phyloP scores from a whole-genome alignment of 2,329 filamentous ascomycete species.

The Fusarium nematophilum region DNA sequence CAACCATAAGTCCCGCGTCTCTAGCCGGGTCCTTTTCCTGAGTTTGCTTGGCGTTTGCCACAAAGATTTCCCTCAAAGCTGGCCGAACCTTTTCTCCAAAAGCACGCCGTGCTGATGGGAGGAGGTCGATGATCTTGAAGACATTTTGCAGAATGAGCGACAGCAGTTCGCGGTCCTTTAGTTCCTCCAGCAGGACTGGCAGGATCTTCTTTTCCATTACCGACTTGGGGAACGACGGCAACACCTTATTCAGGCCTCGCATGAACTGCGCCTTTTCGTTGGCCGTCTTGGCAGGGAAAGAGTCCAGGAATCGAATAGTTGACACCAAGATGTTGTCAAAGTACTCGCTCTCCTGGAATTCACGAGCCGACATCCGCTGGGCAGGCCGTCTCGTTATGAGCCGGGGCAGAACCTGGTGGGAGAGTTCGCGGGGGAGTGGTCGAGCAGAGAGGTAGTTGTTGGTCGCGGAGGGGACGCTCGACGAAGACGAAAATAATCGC shows the following conservation, averaged over 20 bases:
- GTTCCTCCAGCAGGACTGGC: constrained; percentile 88
- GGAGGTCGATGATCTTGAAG: constrained; percentile 85
- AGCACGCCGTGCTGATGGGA: constrained; percentile 80
- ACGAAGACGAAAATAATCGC: constrained; percentile 81
- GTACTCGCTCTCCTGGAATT: constrained; percentile 95
- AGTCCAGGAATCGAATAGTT: constrained; percentile 93
- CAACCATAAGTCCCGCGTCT: constrained; percentile 90
- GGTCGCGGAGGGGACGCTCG: constrained; percentile 78
- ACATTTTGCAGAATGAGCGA: constrained; percentile 89
- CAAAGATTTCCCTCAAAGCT: constrained; percentile 83
- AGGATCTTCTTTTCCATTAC: constrained; percentile 96
- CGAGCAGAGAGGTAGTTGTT: constrained; percentile 89
- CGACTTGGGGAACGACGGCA: constrained; percentile 91
- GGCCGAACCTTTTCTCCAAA: constrained; percentile 92
- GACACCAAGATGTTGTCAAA: constrained; percentile 98
- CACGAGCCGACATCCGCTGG: constrained; percentile 85
- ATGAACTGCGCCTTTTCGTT: constrained; percentile 93
- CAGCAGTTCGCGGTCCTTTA: constrained; percentile 90
- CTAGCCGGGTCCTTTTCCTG: constrained; percentile 83
- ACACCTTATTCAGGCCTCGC: constrained; percentile 85
- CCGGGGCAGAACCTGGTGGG: constrained; percentile 79
- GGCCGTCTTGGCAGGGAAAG: constrained; percentile 89
- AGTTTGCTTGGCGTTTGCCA: constrained; percentile 66
- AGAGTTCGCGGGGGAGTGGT: constrained; percentile 82
- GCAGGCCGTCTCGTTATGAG: constrained; percentile 90